phyloP scores from a whole-genome alignment of 75 land plant genomes.

The Pinus taeda region DNA sequence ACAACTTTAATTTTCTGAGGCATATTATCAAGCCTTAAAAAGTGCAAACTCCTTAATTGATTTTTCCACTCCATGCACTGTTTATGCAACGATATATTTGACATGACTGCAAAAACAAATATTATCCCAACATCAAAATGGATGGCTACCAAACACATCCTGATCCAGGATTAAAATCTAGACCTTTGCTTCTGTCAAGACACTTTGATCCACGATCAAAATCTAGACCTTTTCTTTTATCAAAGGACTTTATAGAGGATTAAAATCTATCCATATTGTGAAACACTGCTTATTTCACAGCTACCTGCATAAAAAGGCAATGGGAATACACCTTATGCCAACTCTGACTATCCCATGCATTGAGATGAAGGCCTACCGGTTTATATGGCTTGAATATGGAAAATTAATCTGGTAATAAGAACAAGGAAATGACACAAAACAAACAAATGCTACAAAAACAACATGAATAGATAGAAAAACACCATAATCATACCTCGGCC shows the following conservation, averaged over 20 bases:
- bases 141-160: background rate
- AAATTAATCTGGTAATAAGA: background rate
- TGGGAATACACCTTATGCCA: background rate
- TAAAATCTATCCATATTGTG: background rate
- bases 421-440: background rate
- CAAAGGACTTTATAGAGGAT: background rate
- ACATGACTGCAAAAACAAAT: background rate
- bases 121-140: conserved; percentile 3
- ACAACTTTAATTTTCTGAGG: too few species aligned
- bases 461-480: conserved; percentile 8
- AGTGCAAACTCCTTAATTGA: background rate
- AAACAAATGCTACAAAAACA: background rate
- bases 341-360: background rate
- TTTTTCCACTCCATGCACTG: background rate
- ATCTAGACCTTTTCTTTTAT: background rate
- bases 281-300: background rate
- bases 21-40: too few species aligned
- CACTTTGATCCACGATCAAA: background rate
- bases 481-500: conserved; percentile 77
- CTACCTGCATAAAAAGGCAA: background rate
- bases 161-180: background rate
- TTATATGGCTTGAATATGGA: background rate
- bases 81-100: background rate
- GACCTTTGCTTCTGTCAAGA: background rate
- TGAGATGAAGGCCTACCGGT: background rate